Evolutionary conservation across 768 basidiomycete genomes (phyloP).

Genomic region (Tephrocybe sp.): DNA sequence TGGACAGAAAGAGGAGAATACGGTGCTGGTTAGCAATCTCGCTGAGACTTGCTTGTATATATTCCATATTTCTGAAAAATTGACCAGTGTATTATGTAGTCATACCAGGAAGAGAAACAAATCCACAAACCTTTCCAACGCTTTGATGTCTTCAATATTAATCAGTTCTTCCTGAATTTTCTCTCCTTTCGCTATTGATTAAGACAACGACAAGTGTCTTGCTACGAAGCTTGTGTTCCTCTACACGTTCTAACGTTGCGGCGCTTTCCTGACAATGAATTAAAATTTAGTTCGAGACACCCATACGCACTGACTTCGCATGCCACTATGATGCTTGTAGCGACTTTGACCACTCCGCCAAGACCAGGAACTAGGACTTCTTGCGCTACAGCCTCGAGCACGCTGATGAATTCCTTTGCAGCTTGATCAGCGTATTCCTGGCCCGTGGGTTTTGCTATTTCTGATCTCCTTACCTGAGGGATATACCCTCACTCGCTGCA

Average conservation of each 20-base stretch:
- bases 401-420: conserved; percentile 4
- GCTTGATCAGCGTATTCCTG: conserved; percentile 10
- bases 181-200: conserved; percentile 2
- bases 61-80: neutral
- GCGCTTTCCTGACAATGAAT: neutral
- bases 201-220: neutral
- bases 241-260: neutral
- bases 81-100: neutral
- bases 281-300: neutral
- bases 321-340: neutral
- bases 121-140: neutral
- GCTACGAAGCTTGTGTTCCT: conserved; percentile 4
- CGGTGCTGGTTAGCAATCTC: conserved; percentile 1
- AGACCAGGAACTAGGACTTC: conserved; percentile 11
- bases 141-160: conserved; percentile 2
- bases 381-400: conserved; percentile 6
- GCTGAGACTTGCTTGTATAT: conserved; percentile 3
- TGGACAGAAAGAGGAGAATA: conserved; percentile 4
- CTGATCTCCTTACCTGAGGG: no score
- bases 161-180: neutral
- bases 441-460: neutral
- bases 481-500: no score
- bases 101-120: neutral
- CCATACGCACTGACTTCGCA: conserved; percentile 5
- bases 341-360: conserved; percentile 1